A percentile compares a stretch with the other conserved stretches of the same genome.
These are phyloP conservation scores for Acanthamoeba pearcei DNA, from an alignment of 208 protist genomes.

Conservation along the genomic window DNA sequence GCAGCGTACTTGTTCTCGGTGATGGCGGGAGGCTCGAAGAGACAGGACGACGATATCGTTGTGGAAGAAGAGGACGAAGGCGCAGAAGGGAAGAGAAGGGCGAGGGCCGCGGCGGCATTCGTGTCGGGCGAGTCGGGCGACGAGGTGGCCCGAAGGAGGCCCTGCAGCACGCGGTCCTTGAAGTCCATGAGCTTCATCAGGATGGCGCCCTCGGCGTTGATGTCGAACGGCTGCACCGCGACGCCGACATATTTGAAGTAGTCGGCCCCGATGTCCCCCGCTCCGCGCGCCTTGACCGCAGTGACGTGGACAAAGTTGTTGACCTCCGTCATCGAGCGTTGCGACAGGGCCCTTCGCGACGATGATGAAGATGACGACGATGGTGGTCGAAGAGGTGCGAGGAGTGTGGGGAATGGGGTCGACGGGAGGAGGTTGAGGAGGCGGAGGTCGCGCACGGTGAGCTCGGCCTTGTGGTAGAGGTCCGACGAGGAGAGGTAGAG, in stretches of 20 bases:
- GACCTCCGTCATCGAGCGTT: not conserved
- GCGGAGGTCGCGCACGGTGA: not conserved
- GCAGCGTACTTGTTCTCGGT: not conserved
- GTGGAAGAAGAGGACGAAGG: not conserved
- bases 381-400: not conserved
- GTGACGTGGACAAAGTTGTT: not conserved
- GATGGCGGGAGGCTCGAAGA: not conserved
- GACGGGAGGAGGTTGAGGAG: not conserved
- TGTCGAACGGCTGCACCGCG: not conserved
- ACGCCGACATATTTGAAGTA: constrained; percentile 35
- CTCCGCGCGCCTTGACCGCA: not conserved
- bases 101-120: not conserved
- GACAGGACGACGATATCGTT: not conserved
- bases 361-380: not conserved
- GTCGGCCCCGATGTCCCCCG: constrained; percentile 1
- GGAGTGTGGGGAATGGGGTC: not conserved
- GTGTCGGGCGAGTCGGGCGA: not conserved
- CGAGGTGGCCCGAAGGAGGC: not conserved
- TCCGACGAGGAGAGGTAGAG: constrained; percentile 7
- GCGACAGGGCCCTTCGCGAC: not conserved
- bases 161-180: not conserved
- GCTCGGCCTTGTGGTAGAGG: constrained; percentile 27
- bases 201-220: not conserved
- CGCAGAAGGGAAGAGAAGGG: not conserved
- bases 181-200: constrained; percentile 37